Percentiles rank a stretch among this genome's conserved stretches.
phyloP scores from a whole-genome alignment of 768 basidiomycete genomes.

The Austroboletus festivus region DNA sequence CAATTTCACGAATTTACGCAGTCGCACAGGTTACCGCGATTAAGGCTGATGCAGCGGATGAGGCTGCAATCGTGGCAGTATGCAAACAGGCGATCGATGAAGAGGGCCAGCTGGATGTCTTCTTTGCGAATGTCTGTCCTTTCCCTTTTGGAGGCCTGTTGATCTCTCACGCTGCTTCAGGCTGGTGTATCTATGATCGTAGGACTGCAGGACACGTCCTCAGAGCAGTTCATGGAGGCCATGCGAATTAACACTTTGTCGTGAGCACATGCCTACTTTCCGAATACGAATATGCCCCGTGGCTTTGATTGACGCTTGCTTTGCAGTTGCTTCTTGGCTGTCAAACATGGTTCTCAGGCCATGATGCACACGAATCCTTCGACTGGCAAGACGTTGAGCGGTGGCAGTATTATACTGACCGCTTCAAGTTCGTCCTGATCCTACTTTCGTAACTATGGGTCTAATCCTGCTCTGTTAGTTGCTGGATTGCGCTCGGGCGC shows the following conservation, averaged over 20 bases:
- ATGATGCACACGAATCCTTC: conserved; percentile 70
- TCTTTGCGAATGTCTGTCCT: conserved; percentile 83
- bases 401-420: conserved; percentile 85
- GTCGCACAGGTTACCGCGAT: conserved; percentile 67
- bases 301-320: conserved; percentile 2
- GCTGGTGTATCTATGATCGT: conserved; percentile 58
- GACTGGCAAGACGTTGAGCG: conserved; percentile 62
- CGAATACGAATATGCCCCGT: neutral
- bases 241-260: conserved; percentile 77
- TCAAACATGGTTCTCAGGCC: conserved; percentile 81
- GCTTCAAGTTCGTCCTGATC: conserved; percentile 60
- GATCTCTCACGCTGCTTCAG: conserved; percentile 34
- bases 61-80: conserved; percentile 59
- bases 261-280: conserved; percentile 32
- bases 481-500: conserved; percentile 83
- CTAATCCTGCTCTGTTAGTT: conserved; percentile 44
- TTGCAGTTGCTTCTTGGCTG: conserved; percentile 79
- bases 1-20: conserved; percentile 10
- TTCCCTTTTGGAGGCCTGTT: neutral
- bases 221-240: conserved; percentile 67
- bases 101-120: conserved; percentile 85
- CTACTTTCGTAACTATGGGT: neutral
- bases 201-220: conserved; percentile 50
- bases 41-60: conserved; percentile 83
- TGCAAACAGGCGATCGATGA: conserved; percentile 75